phyloP scores from a whole-genome alignment of 129 eudicot species.

The Saussurea involucrata region DNA sequence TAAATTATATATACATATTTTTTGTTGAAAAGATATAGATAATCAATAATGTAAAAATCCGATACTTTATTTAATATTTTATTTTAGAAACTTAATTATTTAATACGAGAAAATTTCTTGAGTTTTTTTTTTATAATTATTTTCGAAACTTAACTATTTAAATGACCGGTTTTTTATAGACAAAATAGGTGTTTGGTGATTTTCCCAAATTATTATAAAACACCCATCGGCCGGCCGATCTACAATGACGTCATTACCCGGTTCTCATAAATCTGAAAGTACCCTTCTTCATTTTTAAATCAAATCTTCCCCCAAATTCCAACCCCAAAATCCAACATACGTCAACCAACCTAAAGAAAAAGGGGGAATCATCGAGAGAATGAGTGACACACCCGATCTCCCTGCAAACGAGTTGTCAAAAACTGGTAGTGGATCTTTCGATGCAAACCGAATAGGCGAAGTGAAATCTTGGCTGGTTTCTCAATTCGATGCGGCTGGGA shows the following conservation, averaged over 20 bases:
- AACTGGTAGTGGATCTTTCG: constrained; percentile 44
- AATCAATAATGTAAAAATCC: too few relatives aligned
- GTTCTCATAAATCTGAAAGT: background rate
- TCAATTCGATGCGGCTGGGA: constrained; percentile 85
- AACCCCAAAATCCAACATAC: background rate
- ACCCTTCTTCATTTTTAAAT: background rate
- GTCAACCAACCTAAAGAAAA: constrained; percentile 1
- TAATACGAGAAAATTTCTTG: too few relatives aligned
- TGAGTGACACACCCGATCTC: constrained; percentile 63
- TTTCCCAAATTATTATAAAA: too few relatives aligned
- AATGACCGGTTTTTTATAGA: too few relatives aligned
- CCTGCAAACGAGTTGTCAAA: constrained; percentile 37
- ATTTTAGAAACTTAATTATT: too few relatives aligned
- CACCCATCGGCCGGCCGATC: background rate
- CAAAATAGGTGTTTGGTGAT: too few relatives aligned
- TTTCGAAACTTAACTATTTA: too few relatives aligned
- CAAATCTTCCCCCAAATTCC: constrained; percentile 7
- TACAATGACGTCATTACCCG: background rate
- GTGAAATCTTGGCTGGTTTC: constrained; percentile 81
- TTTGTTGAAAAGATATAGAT: too few relatives aligned
- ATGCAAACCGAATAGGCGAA: constrained; percentile 65
- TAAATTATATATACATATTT: too few relatives aligned
- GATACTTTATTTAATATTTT: too few relatives aligned
- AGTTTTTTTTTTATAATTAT: too few relatives aligned
- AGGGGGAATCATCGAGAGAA: constrained; percentile 1